Base-by-base conservation (phyloP, 2,329 filamentous ascomycete genomes). In the Scedosporium aurantiacum region DNA sequence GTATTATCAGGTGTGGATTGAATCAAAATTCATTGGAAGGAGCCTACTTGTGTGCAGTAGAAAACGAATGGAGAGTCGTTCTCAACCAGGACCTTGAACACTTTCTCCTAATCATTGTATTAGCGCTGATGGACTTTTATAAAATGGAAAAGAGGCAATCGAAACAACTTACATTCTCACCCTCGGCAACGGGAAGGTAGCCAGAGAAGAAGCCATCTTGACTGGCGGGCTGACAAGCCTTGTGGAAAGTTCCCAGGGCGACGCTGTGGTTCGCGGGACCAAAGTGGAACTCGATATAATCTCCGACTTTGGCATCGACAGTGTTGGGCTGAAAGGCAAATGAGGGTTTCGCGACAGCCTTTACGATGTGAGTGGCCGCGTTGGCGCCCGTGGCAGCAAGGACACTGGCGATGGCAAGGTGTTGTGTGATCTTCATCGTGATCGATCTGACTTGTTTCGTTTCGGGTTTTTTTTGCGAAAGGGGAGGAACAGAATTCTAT, bases 161-260 rank as follows among this genome's bases (percentile, higher is more conserved):
- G 5, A 55, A 52, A 61, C 32, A 40, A 69, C 71, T 14, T 67
- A 74, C 73, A 28, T 66, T 67, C 58, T 70, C 66, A 58, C 67
- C 70, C 23, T 66, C 64, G 12, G 66, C 64, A 1, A 68, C 68
- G 52, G 66, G 62, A 23, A 75, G 57, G 63, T 71, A 72, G 37
- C 73, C 73, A 16, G 74, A 75, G 64, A 71, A 75, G 66, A 75
- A 75, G 4, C 73, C 72, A n/a, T 69, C 69, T 18, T 69, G 41
- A 28, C 70, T 63, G 10, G 72, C 40, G 23, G 72, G 70, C 27
- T 68, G 67, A 65, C 73, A 76, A n/a, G 73, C 71, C 57, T 69
- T 68, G 10, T 67, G 62, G 64, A 73, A 75, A 64, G 68, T 68
- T 28, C 73, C 73, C 43, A 68, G 66, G 21, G 73, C 73, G 14